These are phyloP conservation scores for Dentiscutata heterogama DNA, from an alignment of 371 early-diverging fungal species.

Conservation along the genomic window DNA sequence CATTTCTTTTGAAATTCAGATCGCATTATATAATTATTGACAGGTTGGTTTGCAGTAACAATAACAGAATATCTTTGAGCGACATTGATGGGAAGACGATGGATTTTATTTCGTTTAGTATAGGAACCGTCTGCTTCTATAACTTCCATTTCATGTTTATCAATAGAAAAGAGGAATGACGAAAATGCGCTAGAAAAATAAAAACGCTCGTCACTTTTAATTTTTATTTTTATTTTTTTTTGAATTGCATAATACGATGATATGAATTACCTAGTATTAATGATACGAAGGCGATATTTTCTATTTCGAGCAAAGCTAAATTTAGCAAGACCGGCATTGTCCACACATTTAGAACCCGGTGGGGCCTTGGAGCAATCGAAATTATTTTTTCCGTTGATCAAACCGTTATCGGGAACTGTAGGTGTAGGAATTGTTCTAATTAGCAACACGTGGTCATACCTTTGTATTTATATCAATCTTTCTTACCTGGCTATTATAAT, in stretches of 20 bases:
- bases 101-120: conserved; percentile 55
- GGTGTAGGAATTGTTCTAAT: conserved; percentile 46
- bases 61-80: conserved; percentile 61
- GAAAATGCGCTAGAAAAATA: conserved; percentile 56
- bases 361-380: conserved; percentile 55
- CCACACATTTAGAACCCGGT: conserved; percentile 51
- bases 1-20: conserved; percentile 46
- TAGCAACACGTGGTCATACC: conserved; percentile 43
- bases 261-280: conserved; percentile 63
- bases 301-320: conserved; percentile 74
- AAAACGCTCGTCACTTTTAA: conserved; percentile 47
- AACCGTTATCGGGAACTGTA: conserved; percentile 58
- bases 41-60: conserved; percentile 56
- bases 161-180: conserved; percentile 57
- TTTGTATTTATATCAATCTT: conserved; percentile 45
- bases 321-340: conserved; percentile 53
- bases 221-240: conserved; percentile 40
- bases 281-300: conserved; percentile 86
- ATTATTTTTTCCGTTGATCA: conserved; percentile 56
- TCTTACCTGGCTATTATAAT: conserved; percentile 48
- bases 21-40: conserved; percentile 55
- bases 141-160: conserved; percentile 56
- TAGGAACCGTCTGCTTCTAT: conserved; percentile 60
- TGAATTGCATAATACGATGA: conserved; percentile 46
- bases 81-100: conserved; percentile 56